These are phyloP conservation scores for Talaromyces sp. DNA, from an alignment of 2,329 filamentous ascomycete genomes.

Conservation along the genomic window DNA sequence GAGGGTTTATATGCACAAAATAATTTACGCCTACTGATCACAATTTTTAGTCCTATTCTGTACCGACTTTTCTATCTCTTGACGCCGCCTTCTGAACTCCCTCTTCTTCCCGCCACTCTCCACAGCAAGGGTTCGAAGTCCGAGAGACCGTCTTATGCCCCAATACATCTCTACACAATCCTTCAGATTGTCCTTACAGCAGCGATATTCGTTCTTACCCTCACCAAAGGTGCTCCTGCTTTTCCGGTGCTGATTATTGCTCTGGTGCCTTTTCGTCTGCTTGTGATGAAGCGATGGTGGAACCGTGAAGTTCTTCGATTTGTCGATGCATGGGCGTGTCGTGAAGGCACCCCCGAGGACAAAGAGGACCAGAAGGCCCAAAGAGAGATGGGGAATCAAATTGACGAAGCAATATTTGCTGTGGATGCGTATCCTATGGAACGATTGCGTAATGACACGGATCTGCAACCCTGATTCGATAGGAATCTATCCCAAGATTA, in stretches of 20 bases:
- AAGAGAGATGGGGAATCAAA: neutral
- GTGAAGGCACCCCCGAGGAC: constrained; percentile 51
- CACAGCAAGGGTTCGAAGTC: constrained; percentile 22
- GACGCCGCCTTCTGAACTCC: constrained; percentile 50
- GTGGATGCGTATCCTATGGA: constrained; percentile 7
- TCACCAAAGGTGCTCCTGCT: constrained; percentile 58
- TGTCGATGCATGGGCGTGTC: constrained; percentile 48
- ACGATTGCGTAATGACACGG: neutral
- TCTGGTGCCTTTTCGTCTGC: constrained; percentile 57
- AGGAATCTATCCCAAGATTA: neutral
- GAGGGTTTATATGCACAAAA: neutral
- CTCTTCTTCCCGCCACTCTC: constrained; percentile 36
- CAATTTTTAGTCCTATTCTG: constrained; percentile 47
- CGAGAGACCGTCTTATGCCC: constrained; percentile 41
- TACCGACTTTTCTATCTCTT: constrained; percentile 54
- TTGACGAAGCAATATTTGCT: constrained; percentile 5
- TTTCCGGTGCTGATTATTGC: constrained; percentile 61
- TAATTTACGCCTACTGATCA: constrained; percentile 10
- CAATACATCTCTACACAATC: constrained; percentile 56
- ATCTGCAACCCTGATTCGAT: neutral
- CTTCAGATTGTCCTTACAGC: constrained; percentile 55
- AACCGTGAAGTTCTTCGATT: constrained; percentile 51
- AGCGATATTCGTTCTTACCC: constrained; percentile 57
- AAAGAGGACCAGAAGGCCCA: constrained; percentile 24
- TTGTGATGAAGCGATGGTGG: constrained; percentile 58